These are phyloP conservation scores for Diutina ranongensis DNA, from an alignment of 1,139 yeast species.

Conservation along the genomic window DNA sequence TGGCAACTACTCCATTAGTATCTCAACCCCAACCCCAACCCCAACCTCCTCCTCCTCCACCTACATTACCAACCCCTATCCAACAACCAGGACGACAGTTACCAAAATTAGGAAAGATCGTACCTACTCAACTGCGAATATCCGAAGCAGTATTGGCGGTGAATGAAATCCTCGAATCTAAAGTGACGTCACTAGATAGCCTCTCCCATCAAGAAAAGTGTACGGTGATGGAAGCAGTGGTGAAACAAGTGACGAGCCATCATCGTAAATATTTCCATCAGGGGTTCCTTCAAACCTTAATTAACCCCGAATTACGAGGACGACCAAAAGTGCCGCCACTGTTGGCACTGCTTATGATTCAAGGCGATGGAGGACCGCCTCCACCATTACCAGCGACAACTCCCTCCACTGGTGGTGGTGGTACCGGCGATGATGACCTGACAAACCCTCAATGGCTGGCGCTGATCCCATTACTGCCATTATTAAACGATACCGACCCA, in stretches of 20 bases:
- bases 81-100: neutral
- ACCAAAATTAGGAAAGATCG: neutral
- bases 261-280: neutral
- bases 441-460: conserved; percentile 1
- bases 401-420: neutral
- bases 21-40: neutral
- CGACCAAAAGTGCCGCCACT: conserved; percentile 1
- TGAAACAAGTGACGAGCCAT: neutral
- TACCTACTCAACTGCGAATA: neutral
- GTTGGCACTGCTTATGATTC: neutral
- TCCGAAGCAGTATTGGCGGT: neutral
- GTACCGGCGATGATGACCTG: neutral
- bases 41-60: neutral
- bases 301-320: neutral
- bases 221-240: neutral
- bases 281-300: neutral
- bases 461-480: conserved; percentile 4
- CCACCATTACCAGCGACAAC: neutral
- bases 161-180: neutral
- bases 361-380: neutral
- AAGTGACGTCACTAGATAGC: neutral
- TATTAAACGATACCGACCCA: conserved; percentile 1
- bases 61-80: neutral
- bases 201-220: conserved; percentile 2
- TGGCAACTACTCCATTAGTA: neutral